Evolutionary conservation across 2,329 filamentous ascomycete species (phyloP), one percentile per base, ranked within the genome.

Genomic region (Xylaria sp.): DNA sequence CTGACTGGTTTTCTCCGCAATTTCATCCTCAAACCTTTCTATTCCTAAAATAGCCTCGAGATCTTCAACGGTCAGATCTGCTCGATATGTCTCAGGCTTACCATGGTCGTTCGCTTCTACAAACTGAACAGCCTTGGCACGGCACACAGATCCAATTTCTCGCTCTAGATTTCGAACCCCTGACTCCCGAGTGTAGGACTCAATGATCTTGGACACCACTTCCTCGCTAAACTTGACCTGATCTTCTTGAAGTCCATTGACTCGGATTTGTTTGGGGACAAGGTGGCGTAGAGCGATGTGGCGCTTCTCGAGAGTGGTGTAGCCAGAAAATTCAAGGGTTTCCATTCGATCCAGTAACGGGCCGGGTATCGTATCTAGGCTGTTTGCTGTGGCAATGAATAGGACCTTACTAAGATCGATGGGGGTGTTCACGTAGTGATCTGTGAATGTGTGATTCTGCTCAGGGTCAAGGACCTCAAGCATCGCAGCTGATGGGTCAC

Each of bases 351-450:
- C 96, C 13, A 99, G 86, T 2, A 99, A 84, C 21, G 96, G 94
- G n/a, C 94, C 86, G 1, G 96, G 94, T 63, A 99, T 99, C 0
- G 94, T 98, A 76, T 98, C 95, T 27, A 98, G 86, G 10, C 89
- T 93, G 81, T 99, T 99, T 54, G 96, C 96, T 0, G 96, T 99
- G 6, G 96, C 96, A 76, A 99, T 97, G 82, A 99, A 99, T 12
- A 99, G 86, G 25, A 99, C 93, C 81, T 97, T 98, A 82, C 93
- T 97, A 23, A 99, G 86, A 78, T 99, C 96, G 73, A 98, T 93
- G 0, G 96, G 95, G 71, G 98, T 94, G 76, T 94, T 94, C 79
- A 99, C 89, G 79, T 98, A 99, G 82, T 99, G 96, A 78, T 99
- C 96, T 35, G 91, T 93, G 82, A 99, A 99, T 10, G 90, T 92